Conservation (phyloP, 2,329 filamentous ascomycete genomes). For the Scytalidium sp. region DNA sequence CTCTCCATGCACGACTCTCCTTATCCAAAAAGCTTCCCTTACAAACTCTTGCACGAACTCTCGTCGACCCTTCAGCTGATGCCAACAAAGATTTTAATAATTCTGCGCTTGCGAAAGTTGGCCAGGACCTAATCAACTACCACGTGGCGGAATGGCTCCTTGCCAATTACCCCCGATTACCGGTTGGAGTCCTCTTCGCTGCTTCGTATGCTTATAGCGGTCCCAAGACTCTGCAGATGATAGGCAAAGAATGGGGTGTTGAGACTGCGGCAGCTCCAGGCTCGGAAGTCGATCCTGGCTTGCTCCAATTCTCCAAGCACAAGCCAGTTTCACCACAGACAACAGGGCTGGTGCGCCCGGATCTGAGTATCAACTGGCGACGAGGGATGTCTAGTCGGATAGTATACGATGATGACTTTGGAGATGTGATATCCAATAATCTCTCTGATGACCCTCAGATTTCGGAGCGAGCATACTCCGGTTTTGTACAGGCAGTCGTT, state of each 20-base stretch:
- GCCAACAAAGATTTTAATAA: constrained; percentile 83
- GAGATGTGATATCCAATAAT: constrained; percentile 49
- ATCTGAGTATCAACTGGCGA: constrained; percentile 51
- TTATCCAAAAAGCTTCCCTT: constrained; percentile 80
- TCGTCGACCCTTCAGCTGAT: constrained; percentile 86
- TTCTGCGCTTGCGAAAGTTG: constrained; percentile 74
- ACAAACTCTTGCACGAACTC: constrained; percentile 78
- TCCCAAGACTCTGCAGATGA: constrained; percentile 65
- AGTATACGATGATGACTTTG: constrained; percentile 82
- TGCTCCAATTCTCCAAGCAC: constrained; percentile 71
- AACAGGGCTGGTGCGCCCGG: constrained; percentile 49
- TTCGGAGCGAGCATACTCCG: constrained; percentile 56
- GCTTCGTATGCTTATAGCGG: constrained; percentile 84
- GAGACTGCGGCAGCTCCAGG: constrained; percentile 85
- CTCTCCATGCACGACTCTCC: constrained; percentile 84
- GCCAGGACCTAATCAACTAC: constrained; percentile 80
- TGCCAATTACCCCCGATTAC: constrained; percentile 86
- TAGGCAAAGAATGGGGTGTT: constrained; percentile 87
- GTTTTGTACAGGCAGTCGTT: constrained; percentile 79
- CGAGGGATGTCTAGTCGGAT: constrained; percentile 74
- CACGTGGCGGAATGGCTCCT: constrained; percentile 86
- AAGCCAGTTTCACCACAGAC: constrained; percentile 38
- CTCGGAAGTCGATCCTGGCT: constrained; percentile 84
- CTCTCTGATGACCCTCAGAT: constrained; percentile 22
- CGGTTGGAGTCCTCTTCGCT: constrained; percentile 82